A percentile compares a stretch with the other conserved stretches of the same genome.
Conservation (phyloP, 2,329 filamentous ascomycete genomes). For the Trichoderma asperellum region DNA sequence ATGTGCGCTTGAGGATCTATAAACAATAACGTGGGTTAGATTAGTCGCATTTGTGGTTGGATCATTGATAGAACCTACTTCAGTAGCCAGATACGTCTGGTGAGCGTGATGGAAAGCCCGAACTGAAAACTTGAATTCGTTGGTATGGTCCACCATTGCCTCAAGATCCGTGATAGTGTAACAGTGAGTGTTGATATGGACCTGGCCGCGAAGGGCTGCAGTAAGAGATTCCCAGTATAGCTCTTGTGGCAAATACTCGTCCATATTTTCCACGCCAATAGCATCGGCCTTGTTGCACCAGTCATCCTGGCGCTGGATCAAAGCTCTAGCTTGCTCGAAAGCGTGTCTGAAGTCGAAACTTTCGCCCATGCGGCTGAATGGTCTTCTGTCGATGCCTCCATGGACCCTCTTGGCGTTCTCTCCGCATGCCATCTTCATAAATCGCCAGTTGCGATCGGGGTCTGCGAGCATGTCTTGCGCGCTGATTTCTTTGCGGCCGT, state of each 20-base stretch:
- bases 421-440: constrained; percentile 78
- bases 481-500: constrained; percentile 66
- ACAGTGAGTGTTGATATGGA: constrained; percentile 72
- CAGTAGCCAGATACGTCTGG: constrained; percentile 67
- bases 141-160: constrained; percentile 70
- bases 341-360: constrained; percentile 71
- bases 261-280: constrained; percentile 55
- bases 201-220: constrained; percentile 67
- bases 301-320: constrained; percentile 66
- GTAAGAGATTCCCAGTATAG: constrained; percentile 65
- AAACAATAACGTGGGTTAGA: not conserved
- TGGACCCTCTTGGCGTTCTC: constrained; percentile 70
- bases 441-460: constrained; percentile 66
- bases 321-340: constrained; percentile 63
- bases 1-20: constrained; percentile 60
- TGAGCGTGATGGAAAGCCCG: constrained; percentile 73
- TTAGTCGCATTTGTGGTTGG: not conserved
- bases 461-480: constrained; percentile 67
- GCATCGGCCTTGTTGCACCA: constrained; percentile 65
- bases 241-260: constrained; percentile 63
- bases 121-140: constrained; percentile 70
- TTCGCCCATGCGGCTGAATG: constrained; percentile 67
- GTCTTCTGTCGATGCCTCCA: constrained; percentile 56
- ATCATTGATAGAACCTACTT: constrained; percentile 46
- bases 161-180: constrained; percentile 72